Percentiles rank a stretch among this genome's conserved stretches.
Evolutionary conservation across 2,329 filamentous ascomycete genomes (phyloP).

Genomic region (Botrytis aclada): DNA sequence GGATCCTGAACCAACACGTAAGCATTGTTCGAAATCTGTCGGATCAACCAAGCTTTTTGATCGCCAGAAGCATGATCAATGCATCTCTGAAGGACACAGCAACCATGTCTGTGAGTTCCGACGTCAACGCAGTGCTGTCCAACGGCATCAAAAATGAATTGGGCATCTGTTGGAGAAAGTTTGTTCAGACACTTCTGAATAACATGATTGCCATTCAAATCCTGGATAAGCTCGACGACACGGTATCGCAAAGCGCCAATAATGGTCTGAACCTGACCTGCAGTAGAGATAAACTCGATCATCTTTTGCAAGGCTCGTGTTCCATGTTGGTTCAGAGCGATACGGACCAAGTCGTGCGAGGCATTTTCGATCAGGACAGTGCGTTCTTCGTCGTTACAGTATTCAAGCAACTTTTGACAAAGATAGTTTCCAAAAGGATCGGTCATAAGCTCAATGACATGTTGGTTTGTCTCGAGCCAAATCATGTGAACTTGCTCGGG

Average conservation of each 20-base stretch:
- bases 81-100: constrained; percentile 95
- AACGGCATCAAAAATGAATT: constrained; percentile 97
- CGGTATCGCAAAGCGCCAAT: constrained; percentile 77
- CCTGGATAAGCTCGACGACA: constrained; percentile 93
- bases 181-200: constrained; percentile 99
- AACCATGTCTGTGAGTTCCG: constrained; percentile 94
- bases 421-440: constrained; percentile 99
- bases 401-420: constrained; percentile 96
- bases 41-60: constrained; percentile 84
- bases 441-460: constrained; percentile 97
- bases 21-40: constrained; percentile 84
- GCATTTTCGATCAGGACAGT: constrained; percentile 91
- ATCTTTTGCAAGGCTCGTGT: constrained; percentile 97
- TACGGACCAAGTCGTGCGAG: constrained; percentile 80
- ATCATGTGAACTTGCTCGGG: constrained; percentile 86
- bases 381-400: constrained; percentile 90
- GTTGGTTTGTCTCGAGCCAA: constrained; percentile 87
- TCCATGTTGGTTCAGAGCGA: constrained; percentile 95
- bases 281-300: constrained; percentile 93
- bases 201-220: constrained; percentile 97
- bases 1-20: constrained; percentile 89
- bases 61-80: constrained; percentile 92
- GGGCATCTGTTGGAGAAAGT: constrained; percentile 75
- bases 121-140: constrained; percentile 83
- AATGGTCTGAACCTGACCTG: constrained; percentile 81